Evolutionary conservation across 2,329 filamentous ascomycete genomes (phyloP), one percentile per base, ranked within the genome.

Genomic region (Verticillium longisporum): DNA sequence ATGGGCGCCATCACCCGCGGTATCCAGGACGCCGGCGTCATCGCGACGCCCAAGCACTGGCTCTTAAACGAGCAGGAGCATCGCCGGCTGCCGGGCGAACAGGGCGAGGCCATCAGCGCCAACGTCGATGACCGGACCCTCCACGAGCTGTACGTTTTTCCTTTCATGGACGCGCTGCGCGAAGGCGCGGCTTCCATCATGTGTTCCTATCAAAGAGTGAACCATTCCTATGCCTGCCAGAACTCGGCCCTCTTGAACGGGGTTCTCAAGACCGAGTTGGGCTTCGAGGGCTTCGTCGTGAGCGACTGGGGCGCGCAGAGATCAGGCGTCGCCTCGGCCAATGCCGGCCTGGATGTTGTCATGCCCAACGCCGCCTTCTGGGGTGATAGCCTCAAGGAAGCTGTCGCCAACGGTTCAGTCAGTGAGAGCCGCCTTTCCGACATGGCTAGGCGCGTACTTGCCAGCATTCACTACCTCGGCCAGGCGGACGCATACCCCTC

Each of bases 11-110:
- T 56, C 76, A 81, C 63, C 73, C 82, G 69, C 0, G 74, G 71
- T 9, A 69, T 74, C 13, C 73, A 77, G 53, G 66, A 66, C 10
- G 64, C 69, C 32, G 73, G 74, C 2, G 67, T 70, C 6, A 37
- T 50, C 15, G 59, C 65, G 0, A 85, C 82, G 1, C 78, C 77
- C 1, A 82, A 92, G 77, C 90, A 93, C 68, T 91, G 80, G 54
- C 78, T 93, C 15, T 83, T 77, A 58, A 92, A 79, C 65, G 91
- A 96, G 73, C 91, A 96, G 71, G 91, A 96, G 71, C 79, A 64
- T 34, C 69, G 72, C 32, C 62, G 86, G 71, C 80, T 83, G 62
- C 83, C 86, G 67, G 70, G 73, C 75, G 83, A 80, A 57, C 69
- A 66, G 0, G 73, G 74, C 69, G 82, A 87, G 64, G 65, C 79